Conservation (phyloP, 2,329 filamentous ascomycete species). For the Raffaelea ambrosiae region DNA sequence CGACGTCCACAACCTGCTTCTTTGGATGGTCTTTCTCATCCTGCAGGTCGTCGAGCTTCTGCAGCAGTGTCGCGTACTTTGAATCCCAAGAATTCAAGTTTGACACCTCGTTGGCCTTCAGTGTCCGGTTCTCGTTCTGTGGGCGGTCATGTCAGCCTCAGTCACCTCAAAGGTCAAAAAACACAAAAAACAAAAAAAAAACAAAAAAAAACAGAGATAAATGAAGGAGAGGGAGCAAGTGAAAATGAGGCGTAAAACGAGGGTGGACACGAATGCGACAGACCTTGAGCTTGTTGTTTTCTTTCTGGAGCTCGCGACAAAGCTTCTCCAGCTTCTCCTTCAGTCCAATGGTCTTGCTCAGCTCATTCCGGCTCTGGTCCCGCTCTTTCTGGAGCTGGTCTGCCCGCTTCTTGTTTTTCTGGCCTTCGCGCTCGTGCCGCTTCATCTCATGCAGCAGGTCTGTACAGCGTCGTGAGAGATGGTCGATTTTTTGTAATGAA, state of each 20-base stretch:
- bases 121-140: slow-evolving; percentile 85
- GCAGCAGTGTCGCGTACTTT: slow-evolving; percentile 69
- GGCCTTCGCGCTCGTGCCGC: slow-evolving; percentile 83
- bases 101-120: slow-evolving; percentile 77
- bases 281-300: slow-evolving; percentile 98
- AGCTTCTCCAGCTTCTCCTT: slow-evolving; percentile 97
- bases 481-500: slow-evolving; percentile 83
- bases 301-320: slow-evolving; percentile 85
- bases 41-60: slow-evolving; percentile 82
- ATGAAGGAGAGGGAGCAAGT: slow-evolving; percentile 1
- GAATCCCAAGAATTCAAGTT: slow-evolving; percentile 79
- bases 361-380: slow-evolving; percentile 77
- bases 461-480: slow-evolving; percentile 82
- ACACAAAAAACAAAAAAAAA: not conserved
- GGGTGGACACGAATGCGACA: not conserved
- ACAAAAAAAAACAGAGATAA: not conserved
- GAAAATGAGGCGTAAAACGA: not conserved
- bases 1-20: slow-evolving; percentile 72
- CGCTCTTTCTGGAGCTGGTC: slow-evolving; percentile 96
- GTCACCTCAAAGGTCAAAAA: not conserved
- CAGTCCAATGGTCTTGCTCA: slow-evolving; percentile 81
- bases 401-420: slow-evolving; percentile 91
- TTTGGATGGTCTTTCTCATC: slow-evolving; percentile 77
- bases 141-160: not conserved
- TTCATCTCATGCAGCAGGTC: slow-evolving; percentile 94